A percentile compares a stretch with the other conserved stretches of the same genome.
phyloP scores from a whole-genome alignment of 202 grass and related monocot species.

The Sporobolus alterniflorus region DNA sequence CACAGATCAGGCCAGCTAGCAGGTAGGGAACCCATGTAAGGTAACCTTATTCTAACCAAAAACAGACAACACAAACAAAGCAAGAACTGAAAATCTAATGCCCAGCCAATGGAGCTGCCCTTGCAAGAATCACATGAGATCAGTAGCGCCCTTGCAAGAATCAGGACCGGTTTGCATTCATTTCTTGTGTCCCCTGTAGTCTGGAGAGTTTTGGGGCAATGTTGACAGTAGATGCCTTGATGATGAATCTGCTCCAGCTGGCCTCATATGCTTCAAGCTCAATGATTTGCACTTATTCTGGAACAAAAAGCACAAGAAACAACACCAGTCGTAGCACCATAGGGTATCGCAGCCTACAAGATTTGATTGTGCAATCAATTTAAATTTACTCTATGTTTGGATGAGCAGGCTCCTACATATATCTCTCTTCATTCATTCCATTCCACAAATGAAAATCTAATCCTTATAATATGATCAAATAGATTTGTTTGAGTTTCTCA shows the following conservation, averaged over 20 bases:
- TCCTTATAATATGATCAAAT: no score
- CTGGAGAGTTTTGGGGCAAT: conserved; percentile 62
- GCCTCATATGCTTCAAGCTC: conserved; percentile 56
- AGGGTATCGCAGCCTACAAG: no score
- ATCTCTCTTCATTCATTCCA: no score
- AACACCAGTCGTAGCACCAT: no score
- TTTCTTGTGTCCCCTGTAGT: conserved; percentile 71
- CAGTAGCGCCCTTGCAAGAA: conserved; percentile 5
- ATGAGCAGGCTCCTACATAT: no score
- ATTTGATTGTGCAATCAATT: no score
- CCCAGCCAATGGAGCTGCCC: not conserved
- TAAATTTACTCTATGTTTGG: no score
- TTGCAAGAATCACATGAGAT: conserved; percentile 20
- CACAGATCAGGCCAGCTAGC: not conserved
- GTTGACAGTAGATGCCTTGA: conserved; percentile 69
- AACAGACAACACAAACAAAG: not conserved
- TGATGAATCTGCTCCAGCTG: conserved; percentile 24
- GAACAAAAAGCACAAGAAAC: not conserved
- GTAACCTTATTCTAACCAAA: conserved; percentile 1
- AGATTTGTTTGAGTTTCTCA: no score
- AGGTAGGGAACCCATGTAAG: conserved; percentile 16
- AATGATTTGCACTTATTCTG: conserved; percentile 82
- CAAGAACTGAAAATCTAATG: not conserved
- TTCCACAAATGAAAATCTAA: no score
- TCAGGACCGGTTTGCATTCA: conserved; percentile 21